These are phyloP conservation scores for Alternaria brassicae DNA, from an alignment of 2,329 filamentous ascomycete genomes.

Conservation along the genomic window DNA sequence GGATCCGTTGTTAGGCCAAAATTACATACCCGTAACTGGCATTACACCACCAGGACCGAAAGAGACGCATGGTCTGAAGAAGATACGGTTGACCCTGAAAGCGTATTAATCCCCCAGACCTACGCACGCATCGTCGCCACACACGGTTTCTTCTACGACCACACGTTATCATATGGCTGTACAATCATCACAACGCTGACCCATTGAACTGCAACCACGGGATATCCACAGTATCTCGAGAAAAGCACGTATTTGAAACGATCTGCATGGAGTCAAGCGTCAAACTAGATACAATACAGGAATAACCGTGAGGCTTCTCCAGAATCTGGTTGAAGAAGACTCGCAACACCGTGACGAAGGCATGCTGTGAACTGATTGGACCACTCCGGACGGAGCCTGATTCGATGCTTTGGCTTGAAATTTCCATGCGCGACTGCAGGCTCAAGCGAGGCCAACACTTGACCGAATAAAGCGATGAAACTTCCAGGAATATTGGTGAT, in stretches of 20 bases:
- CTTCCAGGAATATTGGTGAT: background rate
- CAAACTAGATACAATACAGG: slow-evolving; percentile 43
- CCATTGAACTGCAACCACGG: slow-evolving; percentile 32
- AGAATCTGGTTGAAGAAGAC: slow-evolving; percentile 32
- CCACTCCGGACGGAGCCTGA: background rate
- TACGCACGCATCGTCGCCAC: slow-evolving; percentile 44
- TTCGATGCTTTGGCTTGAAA: background rate
- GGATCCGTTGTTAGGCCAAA: slow-evolving; percentile 16
- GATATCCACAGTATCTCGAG: slow-evolving; percentile 41
- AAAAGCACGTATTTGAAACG: slow-evolving; percentile 45
- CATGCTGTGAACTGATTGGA: background rate
- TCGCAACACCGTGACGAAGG: background rate
- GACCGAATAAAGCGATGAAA: background rate
- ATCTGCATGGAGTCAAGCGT: slow-evolving; percentile 41
- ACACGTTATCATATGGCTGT: background rate
- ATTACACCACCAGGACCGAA: slow-evolving; percentile 20
- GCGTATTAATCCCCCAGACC: slow-evolving; percentile 41
- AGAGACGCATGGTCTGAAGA: slow-evolving; percentile 1
- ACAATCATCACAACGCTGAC: background rate
- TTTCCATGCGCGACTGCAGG: background rate
- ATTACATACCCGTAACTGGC: slow-evolving; percentile 16
- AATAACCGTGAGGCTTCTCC: slow-evolving; percentile 37
- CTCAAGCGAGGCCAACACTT: background rate
- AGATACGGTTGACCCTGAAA: slow-evolving; percentile 37
- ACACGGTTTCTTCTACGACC: slow-evolving; percentile 41